Percentiles rank a stretch among this genome's conserved stretches.
Evolutionary conservation across 495 filamentous ascomycete genomes (phyloP).

Genomic region (Annulohypoxylon bovei): DNA sequence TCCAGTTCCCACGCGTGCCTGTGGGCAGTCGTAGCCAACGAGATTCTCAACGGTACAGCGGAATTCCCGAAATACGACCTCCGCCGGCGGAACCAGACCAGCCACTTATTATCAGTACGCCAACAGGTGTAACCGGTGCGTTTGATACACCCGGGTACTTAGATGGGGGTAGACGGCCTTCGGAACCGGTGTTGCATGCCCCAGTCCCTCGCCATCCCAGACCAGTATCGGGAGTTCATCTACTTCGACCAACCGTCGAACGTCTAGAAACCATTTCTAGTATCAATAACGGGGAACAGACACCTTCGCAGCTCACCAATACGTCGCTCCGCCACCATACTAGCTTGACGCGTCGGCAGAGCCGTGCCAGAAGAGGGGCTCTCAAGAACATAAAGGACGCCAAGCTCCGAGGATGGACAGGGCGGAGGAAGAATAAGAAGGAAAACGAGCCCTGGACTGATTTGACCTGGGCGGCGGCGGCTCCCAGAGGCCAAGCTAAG

Average conservation of each 20-base stretch:
- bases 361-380: conserved; percentile 63
- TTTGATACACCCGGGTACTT: conserved; percentile 52
- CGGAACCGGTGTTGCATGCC: conserved; percentile 53
- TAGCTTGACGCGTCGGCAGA: conserved; percentile 55
- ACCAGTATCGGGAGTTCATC: conserved; percentile 46
- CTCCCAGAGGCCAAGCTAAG: conserved; percentile 34
- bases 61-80: conserved; percentile 38
- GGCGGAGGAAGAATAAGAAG: conserved; percentile 50
- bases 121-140: conserved; percentile 55
- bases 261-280: conserved; percentile 63
- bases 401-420: conserved; percentile 63
- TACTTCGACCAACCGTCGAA: conserved; percentile 57
- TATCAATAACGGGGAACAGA: conserved; percentile 37
- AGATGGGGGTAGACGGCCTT: conserved; percentile 34
- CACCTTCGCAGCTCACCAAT: conserved; percentile 43
- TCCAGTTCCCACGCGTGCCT: conserved; percentile 47
- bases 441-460: conserved; percentile 62
- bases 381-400: conserved; percentile 66
- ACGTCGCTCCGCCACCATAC: conserved; percentile 46
- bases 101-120: conserved; percentile 61
- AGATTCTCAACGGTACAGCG: conserved; percentile 35
- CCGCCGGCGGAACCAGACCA: conserved; percentile 47
- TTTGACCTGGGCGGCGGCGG: conserved; percentile 45
- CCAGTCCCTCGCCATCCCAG: conserved; percentile 56
- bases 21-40: conserved; percentile 34